phyloP scores from a whole-genome alignment of 2,329 filamentous ascomycete genomes.

The Trichoderma harzianum region DNA sequence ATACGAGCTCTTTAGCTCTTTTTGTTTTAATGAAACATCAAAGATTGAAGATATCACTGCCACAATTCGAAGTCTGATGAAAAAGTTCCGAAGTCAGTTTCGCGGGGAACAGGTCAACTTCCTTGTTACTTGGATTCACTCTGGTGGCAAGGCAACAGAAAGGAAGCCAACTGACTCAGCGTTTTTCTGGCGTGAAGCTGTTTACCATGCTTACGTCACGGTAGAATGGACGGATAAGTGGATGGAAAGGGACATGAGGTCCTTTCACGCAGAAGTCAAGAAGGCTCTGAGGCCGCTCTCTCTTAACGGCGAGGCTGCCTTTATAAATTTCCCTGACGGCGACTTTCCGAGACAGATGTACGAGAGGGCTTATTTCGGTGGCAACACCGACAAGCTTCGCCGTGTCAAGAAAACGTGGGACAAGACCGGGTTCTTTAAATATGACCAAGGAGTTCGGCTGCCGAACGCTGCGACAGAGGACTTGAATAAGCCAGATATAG shows the following conservation, averaged over 20 bases:
- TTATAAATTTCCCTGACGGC: neutral
- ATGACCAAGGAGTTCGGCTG: neutral
- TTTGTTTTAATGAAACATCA: neutral
- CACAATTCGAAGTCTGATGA: neutral
- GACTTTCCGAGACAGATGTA: neutral
- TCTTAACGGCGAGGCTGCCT: neutral
- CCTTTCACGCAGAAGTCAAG: neutral
- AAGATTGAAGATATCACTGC: neutral
- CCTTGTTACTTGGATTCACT: conserved; percentile 1
- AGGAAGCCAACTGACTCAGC: neutral
- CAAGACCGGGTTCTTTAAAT: neutral
- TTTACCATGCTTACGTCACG: neutral
- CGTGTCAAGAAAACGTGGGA: neutral
- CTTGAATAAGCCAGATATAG: neutral
- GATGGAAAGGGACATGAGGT: conserved; percentile 3
- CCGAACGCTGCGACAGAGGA: neutral
- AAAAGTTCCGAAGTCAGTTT: neutral
- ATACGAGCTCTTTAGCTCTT: neutral
- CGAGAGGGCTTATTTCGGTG: neutral
- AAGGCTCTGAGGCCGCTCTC: neutral
- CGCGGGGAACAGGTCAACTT: neutral
- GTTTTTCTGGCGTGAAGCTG: neutral
- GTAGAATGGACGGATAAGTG: neutral
- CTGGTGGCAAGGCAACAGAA: neutral
- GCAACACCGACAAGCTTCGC: neutral